Percentiles rank a stretch among this genome's conserved stretches.
Evolutionary conservation across 2,329 filamentous ascomycete genomes (phyloP).

Genomic region (Pseudopyrenochaeta lycopersici): DNA sequence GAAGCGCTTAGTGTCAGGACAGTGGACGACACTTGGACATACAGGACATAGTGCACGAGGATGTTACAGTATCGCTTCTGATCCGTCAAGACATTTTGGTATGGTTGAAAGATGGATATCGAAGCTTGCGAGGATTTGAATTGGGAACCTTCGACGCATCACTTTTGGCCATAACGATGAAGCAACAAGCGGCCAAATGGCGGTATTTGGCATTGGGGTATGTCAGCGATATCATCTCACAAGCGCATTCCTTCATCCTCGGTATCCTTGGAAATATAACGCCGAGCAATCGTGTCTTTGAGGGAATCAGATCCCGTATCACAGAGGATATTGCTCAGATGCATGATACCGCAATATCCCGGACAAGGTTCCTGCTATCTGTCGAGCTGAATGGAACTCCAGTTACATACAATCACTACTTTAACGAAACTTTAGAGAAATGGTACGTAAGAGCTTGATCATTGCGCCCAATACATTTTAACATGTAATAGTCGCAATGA

Average conservation of each 20-base stretch:
- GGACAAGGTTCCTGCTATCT: constrained; percentile 61
- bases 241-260: constrained; percentile 63
- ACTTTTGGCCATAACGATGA: constrained; percentile 59
- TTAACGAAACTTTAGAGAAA: too few species aligned
- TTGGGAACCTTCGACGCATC: constrained; percentile 58
- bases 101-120: constrained; percentile 59
- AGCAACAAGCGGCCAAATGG: constrained; percentile 66
- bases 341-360: constrained; percentile 60
- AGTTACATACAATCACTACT: constrained; percentile 63
- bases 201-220: constrained; percentile 57
- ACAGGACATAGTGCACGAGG: too few species aligned
- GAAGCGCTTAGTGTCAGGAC: too few species aligned
- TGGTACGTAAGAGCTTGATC: too few species aligned
- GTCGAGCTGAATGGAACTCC: constrained; percentile 60
- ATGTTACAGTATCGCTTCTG: too few species aligned
- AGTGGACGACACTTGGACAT: too few species aligned
- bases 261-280: not conserved
- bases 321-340: constrained; percentile 53
- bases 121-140: constrained; percentile 55
- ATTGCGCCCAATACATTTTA: too few species aligned
- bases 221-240: constrained; percentile 59
- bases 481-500: too few species aligned
- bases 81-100: too few species aligned
- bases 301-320: not conserved
- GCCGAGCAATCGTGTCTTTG: not conserved